These are phyloP conservation scores for Melampsora occidentalis DNA, from an alignment of 1,284 basidiomycete species.

Conservation along the genomic window DNA sequence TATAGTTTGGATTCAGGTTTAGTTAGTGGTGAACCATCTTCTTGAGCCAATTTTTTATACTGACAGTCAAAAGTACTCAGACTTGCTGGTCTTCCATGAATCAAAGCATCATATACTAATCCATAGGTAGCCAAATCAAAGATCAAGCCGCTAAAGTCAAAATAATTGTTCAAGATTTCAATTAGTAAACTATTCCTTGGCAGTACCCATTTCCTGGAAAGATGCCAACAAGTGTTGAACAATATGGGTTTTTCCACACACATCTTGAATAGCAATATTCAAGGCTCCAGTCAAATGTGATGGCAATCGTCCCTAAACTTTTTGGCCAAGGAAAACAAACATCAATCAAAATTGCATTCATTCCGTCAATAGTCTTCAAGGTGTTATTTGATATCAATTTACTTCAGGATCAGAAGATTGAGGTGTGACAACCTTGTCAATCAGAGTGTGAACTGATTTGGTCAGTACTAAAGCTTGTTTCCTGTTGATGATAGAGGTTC, in stretches of 20 bases:
- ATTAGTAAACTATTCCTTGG: too few species aligned
- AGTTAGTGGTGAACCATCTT: background rate
- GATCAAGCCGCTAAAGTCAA: background rate
- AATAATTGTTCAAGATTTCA: background rate
- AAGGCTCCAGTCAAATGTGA: slow-evolving; percentile 6
- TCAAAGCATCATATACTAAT: slow-evolving; percentile 24
- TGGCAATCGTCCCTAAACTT: background rate
- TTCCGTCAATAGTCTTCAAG: background rate
- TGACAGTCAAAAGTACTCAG: slow-evolving; percentile 26
- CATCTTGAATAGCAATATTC: slow-evolving; percentile 16
- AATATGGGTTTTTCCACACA: background rate
- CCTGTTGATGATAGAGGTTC: background rate
- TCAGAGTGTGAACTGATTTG: slow-evolving; percentile 4
- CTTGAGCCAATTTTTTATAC: background rate
- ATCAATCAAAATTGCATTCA: background rate
- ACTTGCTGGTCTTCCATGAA: slow-evolving; percentile 24
- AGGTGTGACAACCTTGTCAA: slow-evolving; percentile 18
- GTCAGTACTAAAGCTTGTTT: slow-evolving; percentile 15
- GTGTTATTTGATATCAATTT: background rate
- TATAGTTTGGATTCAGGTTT: background rate
- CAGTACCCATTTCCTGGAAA: too few species aligned
- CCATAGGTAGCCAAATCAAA: slow-evolving; percentile 27
- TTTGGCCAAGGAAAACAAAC: background rate
- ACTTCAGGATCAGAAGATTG: slow-evolving; percentile 15
- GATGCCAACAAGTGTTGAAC: slow-evolving; percentile 11